Base-by-base conservation (phyloP, 83 land plant species). In the Isoetes engelmannii region DNA sequence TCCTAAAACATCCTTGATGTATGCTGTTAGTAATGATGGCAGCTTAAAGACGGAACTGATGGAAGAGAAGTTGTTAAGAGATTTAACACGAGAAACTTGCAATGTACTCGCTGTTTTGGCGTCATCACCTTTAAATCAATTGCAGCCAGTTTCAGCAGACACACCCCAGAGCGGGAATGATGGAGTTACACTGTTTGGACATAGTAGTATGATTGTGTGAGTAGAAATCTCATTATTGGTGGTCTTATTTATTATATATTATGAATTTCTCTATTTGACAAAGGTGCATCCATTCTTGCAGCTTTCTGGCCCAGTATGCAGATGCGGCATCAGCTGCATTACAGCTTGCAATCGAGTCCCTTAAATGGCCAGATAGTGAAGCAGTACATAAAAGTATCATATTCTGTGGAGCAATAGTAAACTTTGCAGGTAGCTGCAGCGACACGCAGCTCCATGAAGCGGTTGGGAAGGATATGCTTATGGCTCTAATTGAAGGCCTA, bases 331-430 rank as follows among this genome's bases (percentile, higher is more conserved):
- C 74, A 53, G 82, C 91, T 37, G 82, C 85, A 48, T 69, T 89
- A 58, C 72, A 80, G 18, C 72, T 95, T 48, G 69, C 80, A 10
- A 61, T 87, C 6, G 79, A 82, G 65, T 83, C 86, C 15, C 75
- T 92, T 56, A 70, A 80, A 44, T 95, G 97, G 97, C 85, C 94
- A 13, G 97, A 92, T 80, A 80, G 84, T 61, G 97, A 95, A 77
- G 78, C 89, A 13, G 84, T 89, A 15, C 51, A 83, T 60, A 95
- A 83, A 77, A 80, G 83, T 57, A 57, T 79, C 48, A 66, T 78
- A 7, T 92, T 95, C 53, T 92, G 92, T 79, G 77, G 84, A 68
- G 72, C 85, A 67, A 59, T 89, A 44, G 77, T 89, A 54, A 69
- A 69, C 46, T 74, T 89, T 45, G 87, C 89, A 54, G 64, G 81